Evolutionary conservation across 352 stramenopile species (phyloP), one percentile per base, ranked within the genome.

Genomic region (Globisporangium spinosum): DNA sequence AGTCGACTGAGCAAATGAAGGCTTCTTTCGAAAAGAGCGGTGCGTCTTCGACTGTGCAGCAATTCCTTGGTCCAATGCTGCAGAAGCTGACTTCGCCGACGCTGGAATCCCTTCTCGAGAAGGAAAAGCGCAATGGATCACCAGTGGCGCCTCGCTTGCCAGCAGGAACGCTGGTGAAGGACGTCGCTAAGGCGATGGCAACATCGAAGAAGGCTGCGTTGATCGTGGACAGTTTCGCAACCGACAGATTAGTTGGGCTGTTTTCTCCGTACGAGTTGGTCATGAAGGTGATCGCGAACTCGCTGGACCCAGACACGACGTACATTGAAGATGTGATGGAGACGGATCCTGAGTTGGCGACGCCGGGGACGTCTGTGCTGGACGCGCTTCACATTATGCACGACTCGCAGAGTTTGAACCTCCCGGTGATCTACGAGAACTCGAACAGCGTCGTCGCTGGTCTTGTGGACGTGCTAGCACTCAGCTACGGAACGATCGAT

Each of bases 241-340:
- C 83, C 22, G 81, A 94, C 58, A 82, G 92, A 56, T 73, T 99
- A 9, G 84, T 98, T 27, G 97, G 97, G 45, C 89, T 99, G 40
- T 98, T 99, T 69, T 98, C 96, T 15, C 97, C 98, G 32, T 98
- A 98, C 69, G 97, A 99, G 73, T 83, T 99, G 71, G 96, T 99
- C 72, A 93, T 94, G 55, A 90, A 98, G 58, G 97, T 98, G 43
- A 91, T 99, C 69, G 93, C 96, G 0, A 98, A 94, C 72, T 87
- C 87, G n/a, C 71, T 98, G 17, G 85, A 97, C 57, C 82, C 97
- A 17, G 77, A 94, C 43, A 83, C 78, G 3, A 99, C 96, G 40
- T 79, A 80, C 51, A 84, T 99, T 10, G 89, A 89, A 59, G 82
- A 93, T 63, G 96, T 99, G 2, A 97, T 97, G 89, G 73, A 90